Conservation (phyloP, 805 yeast species). For the Barnettozyma californica region DNA sequence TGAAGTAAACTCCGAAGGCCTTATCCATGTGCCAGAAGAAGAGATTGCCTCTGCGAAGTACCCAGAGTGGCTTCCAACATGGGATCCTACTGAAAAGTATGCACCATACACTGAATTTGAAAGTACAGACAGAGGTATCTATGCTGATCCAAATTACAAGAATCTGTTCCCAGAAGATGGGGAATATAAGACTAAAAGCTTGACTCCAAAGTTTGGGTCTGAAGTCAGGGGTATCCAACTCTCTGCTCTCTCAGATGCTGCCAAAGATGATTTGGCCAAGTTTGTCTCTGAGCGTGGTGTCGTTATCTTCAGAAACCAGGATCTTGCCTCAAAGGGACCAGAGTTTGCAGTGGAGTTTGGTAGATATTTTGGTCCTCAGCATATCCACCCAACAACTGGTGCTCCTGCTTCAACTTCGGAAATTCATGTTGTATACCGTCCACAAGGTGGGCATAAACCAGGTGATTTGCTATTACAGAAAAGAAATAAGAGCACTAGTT, state of each 20-base stretch:
- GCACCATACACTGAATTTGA: constrained; percentile 3
- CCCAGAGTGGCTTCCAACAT: constrained; percentile 7
- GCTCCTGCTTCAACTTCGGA: constrained; percentile 53
- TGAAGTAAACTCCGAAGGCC: constrained; percentile 2
- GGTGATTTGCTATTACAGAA: background rate
- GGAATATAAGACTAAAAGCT: background rate
- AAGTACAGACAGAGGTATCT: constrained; percentile 2
- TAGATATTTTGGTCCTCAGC: constrained; percentile 61
- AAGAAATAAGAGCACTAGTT: constrained; percentile 17
- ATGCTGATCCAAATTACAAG: constrained; percentile 4
- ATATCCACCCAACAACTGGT: constrained; percentile 71
- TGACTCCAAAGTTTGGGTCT: constrained; percentile 23
- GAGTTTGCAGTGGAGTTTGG: constrained; percentile 47
- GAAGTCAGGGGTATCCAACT: constrained; percentile 57
- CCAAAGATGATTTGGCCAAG: constrained; percentile 65
- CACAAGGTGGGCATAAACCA: constrained; percentile 1
- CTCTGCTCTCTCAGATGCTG: constrained; percentile 44
- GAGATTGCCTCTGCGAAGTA: constrained; percentile 2
- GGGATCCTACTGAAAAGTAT: constrained; percentile 6
- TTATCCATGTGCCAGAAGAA: background rate
- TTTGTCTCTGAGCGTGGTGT: constrained; percentile 67
- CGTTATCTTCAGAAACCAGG: constrained; percentile 60
- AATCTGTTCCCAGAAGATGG: constrained; percentile 4
- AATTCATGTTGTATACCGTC: constrained; percentile 51
- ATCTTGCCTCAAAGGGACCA: constrained; percentile 51